Evolutionary conservation across 179 eudicot species (phyloP), one percentile per base, ranked within the genome.

Genomic region (Patellifolia procumbens): DNA sequence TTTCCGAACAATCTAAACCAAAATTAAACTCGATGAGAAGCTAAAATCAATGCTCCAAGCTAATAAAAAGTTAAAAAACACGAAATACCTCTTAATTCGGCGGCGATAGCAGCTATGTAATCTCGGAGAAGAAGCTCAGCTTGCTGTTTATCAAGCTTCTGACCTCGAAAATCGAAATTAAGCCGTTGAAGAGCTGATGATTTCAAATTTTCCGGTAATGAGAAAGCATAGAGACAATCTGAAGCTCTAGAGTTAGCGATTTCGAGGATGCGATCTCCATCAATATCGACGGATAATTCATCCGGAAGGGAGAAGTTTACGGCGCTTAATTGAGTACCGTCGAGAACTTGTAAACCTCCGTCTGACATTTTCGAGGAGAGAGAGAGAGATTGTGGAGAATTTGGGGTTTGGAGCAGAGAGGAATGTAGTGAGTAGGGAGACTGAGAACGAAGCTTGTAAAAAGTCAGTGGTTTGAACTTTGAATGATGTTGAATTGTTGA

Each of bases 61-160:
- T 48, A 74, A 26, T 0, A 8, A 65, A 59, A 49, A 31, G 26
- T 11, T 7, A 24, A 62, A 35, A 37, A 22, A 19, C 19, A 39
- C 9, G 19, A 32, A 28, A 7, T 73, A 89, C 92, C 92, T 86
- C 74, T 76, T 76, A 87, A 76, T 68, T 79, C 82, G 65, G 87
- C 89, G 52, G 92, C 87, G 74, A 89, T 83, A 20, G 91, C 92
- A 42, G 86, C 34, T 56, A 87, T n/a, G 69, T 83, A 89, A 64
- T 79, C 80, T 20, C 77, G 82, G 19, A 85, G 72, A 48, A 74
- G 70, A 32, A 77, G 37, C 20, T 79, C 58, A 56, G 89, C 91
- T 68, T 80, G 65, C 5, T 74, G 82, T 24, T 34, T 10, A 20
- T 80, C 83, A 68, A 83, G 37, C 12, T 65, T 45, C 63, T 70